Conservation (phyloP, 2,329 filamentous ascomycete genomes). For the Colletotrichum lentis region DNA sequence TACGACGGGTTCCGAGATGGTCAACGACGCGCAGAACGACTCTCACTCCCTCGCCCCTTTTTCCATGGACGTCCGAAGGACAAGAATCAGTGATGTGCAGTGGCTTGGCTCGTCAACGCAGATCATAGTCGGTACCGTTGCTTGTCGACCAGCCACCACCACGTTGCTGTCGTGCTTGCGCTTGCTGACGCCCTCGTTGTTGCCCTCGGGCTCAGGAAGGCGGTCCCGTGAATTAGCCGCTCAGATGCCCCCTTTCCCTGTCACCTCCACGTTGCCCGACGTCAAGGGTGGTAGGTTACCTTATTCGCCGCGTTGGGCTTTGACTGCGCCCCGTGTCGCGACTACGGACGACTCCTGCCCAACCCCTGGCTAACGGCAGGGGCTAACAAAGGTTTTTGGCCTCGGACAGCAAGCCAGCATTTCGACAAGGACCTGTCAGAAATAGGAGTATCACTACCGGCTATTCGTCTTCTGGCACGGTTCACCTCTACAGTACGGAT, state of each 20-base stretch:
- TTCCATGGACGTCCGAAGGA: background rate
- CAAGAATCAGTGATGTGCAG: constrained; percentile 10
- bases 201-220: background rate
- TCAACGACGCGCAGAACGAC: no score
- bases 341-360: constrained; percentile 8
- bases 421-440: constrained; percentile 22
- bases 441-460: background rate
- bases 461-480: no score
- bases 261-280: background rate
- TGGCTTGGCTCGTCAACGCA: constrained; percentile 25
- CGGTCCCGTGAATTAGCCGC: background rate
- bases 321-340: constrained; percentile 27
- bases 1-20: no score
- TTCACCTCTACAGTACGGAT: no score
- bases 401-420: background rate
- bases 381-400: constrained; percentile 6
- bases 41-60: background rate
- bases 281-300: background rate
- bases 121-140: constrained; percentile 25
- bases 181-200: constrained; percentile 13
- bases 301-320: constrained; percentile 7
- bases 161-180: constrained; percentile 12
- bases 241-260: background rate
- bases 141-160: background rate
- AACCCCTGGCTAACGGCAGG: constrained; percentile 12